Evolutionary conservation across 352 stramenopile species (phyloP).

Genomic region (Aphanomyces euteiches): DNA sequence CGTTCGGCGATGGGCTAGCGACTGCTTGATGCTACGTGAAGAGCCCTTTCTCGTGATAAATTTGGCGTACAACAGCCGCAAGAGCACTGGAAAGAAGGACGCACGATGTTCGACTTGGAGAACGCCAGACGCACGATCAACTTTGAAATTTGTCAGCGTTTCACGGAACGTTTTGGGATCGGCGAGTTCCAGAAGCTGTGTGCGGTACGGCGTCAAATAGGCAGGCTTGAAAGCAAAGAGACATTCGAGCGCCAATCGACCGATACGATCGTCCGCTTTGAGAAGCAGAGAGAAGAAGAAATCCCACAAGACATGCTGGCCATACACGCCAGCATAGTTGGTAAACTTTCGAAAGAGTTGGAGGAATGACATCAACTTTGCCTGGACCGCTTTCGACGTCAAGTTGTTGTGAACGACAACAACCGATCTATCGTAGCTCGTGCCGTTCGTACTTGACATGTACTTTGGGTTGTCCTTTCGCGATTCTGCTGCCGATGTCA

Average conservation of each 20-base stretch:
- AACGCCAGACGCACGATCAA: slow-evolving; percentile 57
- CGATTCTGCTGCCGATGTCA: slow-evolving; percentile 5
- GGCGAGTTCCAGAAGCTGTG: slow-evolving; percentile 72
- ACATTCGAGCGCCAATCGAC: slow-evolving; percentile 82
- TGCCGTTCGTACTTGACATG: not conserved
- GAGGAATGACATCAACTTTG: slow-evolving; percentile 78
- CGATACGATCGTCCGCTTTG: slow-evolving; percentile 84
- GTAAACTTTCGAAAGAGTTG: slow-evolving; percentile 77
- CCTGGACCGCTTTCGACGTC: slow-evolving; percentile 70
- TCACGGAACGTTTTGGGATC: slow-evolving; percentile 84
- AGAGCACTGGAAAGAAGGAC: slow-evolving; percentile 77
- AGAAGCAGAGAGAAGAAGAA: slow-evolving; percentile 88
- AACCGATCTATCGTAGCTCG: not conserved
- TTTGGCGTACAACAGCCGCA: slow-evolving; percentile 88
- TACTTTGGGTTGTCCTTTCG: slow-evolving; percentile 28
- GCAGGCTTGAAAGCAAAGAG: slow-evolving; percentile 82
- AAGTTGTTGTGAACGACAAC: slow-evolving; percentile 23
- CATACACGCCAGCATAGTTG: slow-evolving; percentile 86
- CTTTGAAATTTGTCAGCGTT: slow-evolving; percentile 86
- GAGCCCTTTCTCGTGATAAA: slow-evolving; percentile 80
- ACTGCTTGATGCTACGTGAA: slow-evolving; percentile 68
- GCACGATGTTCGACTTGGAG: slow-evolving; percentile 78
- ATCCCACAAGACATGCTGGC: slow-evolving; percentile 65
- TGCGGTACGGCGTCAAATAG: slow-evolving; percentile 82
- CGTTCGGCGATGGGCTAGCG: slow-evolving; percentile 76